Percentiles rank a stretch among this genome's conserved stretches.
Evolutionary conservation across 208 protist genomes (phyloP).

Genomic region (Eutreptiella sp.): DNA sequence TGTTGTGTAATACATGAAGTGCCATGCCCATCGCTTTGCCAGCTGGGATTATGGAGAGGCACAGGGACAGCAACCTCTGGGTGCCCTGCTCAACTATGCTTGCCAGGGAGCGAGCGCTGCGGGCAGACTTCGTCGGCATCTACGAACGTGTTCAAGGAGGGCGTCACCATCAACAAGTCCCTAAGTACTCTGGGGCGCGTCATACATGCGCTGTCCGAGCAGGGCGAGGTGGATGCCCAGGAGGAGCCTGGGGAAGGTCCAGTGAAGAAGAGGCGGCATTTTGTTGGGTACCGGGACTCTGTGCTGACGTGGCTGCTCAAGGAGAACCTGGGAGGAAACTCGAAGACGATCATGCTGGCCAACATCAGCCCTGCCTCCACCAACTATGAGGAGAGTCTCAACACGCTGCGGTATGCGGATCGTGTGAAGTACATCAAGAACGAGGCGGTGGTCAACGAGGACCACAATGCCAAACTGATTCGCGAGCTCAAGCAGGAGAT

Average conservation of each 20-base stretch:
- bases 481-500: slow-evolving; percentile 27
- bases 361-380: slow-evolving; percentile 18
- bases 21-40: no score
- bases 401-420: slow-evolving; percentile 38
- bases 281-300: slow-evolving; percentile 33
- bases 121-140: no score
- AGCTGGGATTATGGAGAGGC: no score
- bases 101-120: no score
- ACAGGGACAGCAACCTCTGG: no score
- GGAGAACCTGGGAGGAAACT: slow-evolving; percentile 35
- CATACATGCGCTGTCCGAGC: slow-evolving; percentile 27
- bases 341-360: slow-evolving; percentile 34
- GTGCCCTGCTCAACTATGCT: no score
- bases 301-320: slow-evolving; percentile 38
- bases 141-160: slow-evolving; percentile 30
- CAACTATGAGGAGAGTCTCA: slow-evolving; percentile 35
- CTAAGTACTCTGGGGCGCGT: slow-evolving; percentile 34
- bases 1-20: no score
- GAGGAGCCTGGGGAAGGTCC: not conserved
- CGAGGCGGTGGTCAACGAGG: slow-evolving; percentile 26
- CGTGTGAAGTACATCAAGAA: slow-evolving; percentile 37
- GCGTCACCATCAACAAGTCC: slow-evolving; percentile 42
- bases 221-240: no score
- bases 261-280: no score
- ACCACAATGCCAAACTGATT: slow-evolving; percentile 31